A percentile compares a stretch with the other conserved stretches of the same genome.
These are phyloP conservation scores for Coniochaeta hoffmannii DNA, from an alignment of 2,329 filamentous ascomycete genomes.

Conservation along the genomic window DNA sequence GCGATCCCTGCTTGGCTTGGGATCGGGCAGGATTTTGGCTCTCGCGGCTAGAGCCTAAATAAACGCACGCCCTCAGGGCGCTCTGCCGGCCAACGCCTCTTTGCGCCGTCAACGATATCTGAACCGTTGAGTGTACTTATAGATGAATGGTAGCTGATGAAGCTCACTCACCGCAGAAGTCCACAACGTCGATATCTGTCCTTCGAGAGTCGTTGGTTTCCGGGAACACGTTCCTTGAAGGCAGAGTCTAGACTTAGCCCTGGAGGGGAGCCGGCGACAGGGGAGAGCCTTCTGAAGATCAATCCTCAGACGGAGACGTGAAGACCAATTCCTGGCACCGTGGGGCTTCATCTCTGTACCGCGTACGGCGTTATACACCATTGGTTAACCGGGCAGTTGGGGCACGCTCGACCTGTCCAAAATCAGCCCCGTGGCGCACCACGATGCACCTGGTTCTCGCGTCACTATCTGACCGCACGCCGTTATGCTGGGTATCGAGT, in stretches of 20 bases:
- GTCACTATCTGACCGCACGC: background rate
- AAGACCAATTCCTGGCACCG: background rate
- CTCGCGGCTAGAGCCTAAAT: background rate
- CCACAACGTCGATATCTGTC: too few relatives aligned
- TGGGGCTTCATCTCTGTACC: background rate
- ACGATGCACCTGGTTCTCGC: background rate
- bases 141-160: too few relatives aligned
- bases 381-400: too few relatives aligned
- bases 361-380: background rate
- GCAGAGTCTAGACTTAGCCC: too few relatives aligned
- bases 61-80: background rate
- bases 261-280: background rate
- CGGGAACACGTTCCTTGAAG: too few relatives aligned
- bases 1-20: background rate
- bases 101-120: too few relatives aligned
- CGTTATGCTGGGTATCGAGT: background rate
- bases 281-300: too few relatives aligned
- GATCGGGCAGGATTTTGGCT: background rate
- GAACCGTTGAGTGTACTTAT: background rate
- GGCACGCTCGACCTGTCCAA: too few relatives aligned
- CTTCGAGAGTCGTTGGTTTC: too few relatives aligned
- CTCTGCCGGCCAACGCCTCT: too few relatives aligned
- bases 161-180: too few relatives aligned
- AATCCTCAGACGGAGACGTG: too few relatives aligned
- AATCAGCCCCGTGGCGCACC: background rate